Evolutionary conservation across 208 protist species (phyloP).

Genomic region (Trypanosoma grayi): DNA sequence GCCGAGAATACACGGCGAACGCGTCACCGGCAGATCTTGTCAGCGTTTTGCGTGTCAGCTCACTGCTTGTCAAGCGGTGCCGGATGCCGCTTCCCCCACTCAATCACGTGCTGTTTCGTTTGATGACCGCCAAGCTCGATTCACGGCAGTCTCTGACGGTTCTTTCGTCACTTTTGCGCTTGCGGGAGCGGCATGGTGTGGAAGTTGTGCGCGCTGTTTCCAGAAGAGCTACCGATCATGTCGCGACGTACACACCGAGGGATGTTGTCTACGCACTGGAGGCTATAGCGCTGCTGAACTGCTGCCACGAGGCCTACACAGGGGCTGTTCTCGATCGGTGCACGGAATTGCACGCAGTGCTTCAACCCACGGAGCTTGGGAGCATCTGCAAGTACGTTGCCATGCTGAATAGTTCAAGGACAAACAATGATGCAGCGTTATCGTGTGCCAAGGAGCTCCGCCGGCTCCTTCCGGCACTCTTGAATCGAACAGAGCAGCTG

Average conservation of each 20-base stretch:
- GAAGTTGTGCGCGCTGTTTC: slow-evolving; percentile 53
- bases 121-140: slow-evolving; percentile 31
- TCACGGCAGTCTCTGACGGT: slow-evolving; percentile 54
- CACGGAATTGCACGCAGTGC: slow-evolving; percentile 28
- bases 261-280: slow-evolving; percentile 77
- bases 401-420: slow-evolving; percentile 38
- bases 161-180: slow-evolving; percentile 61
- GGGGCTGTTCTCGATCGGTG: slow-evolving; percentile 52
- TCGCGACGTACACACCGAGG: slow-evolving; percentile 44
- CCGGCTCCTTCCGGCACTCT: slow-evolving; percentile 52
- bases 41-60: slow-evolving; percentile 39
- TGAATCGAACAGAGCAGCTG: slow-evolving; percentile 53
- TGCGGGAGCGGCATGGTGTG: slow-evolving; percentile 31
- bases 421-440: slow-evolving; percentile 32
- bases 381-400: slow-evolving; percentile 77
- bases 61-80: slow-evolving; percentile 71
- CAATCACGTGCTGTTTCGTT: slow-evolving; percentile 42
- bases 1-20: slow-evolving; percentile 17
- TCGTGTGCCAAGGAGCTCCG: slow-evolving; percentile 65
- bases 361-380: slow-evolving; percentile 50
- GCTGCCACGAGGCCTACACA: slow-evolving; percentile 50
- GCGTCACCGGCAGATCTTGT: slow-evolving; percentile 33
- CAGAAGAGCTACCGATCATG: slow-evolving; percentile 36
- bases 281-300: slow-evolving; percentile 49
- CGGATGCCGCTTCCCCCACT: slow-evolving; percentile 52